Conservation (phyloP, 257 asterid genomes). For the Fraxinus excelsior region DNA sequence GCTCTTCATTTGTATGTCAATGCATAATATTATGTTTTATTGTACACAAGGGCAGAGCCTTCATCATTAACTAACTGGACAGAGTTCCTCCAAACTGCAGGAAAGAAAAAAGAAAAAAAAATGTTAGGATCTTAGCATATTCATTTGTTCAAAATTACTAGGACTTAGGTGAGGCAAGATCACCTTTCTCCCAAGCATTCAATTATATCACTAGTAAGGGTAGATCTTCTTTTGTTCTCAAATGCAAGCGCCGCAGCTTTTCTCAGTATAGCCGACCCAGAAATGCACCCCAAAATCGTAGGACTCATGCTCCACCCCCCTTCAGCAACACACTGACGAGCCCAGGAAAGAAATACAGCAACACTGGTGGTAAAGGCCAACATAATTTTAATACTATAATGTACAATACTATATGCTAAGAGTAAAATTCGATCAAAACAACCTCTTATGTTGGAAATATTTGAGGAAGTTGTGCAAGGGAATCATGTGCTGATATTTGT, state of each 20-base stretch:
- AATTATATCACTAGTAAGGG: constrained; percentile 81
- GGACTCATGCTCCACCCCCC: constrained; percentile 46
- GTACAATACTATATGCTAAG: not conserved
- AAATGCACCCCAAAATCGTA: constrained; percentile 67
- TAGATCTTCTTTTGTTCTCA: constrained; percentile 70
- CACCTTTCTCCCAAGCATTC: constrained; percentile 84
- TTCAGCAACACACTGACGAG: constrained; percentile 50
- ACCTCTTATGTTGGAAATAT: not conserved
- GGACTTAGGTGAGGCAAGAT: not conserved
- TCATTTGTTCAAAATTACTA: not conserved
- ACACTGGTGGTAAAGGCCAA: constrained; percentile 45
- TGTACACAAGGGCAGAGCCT: not conserved
- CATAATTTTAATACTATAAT: not conserved
- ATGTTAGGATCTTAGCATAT: constrained; percentile 5
- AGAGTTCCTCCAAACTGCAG: constrained; percentile 81
- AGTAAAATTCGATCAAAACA: not conserved
- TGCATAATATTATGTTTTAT: not conserved
- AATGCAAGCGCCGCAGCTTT: constrained; percentile 84
- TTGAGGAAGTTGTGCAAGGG: not conserved
- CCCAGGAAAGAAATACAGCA: constrained; percentile 87
- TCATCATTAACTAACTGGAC: constrained; percentile 42
- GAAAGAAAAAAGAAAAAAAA: not conserved
- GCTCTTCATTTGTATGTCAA: not conserved
- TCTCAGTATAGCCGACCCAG: constrained; percentile 77
- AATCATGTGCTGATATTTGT: not conserved